Evolutionary conservation across 805 yeast species (phyloP).

Genomic region (Kodamaea fukazawae): DNA sequence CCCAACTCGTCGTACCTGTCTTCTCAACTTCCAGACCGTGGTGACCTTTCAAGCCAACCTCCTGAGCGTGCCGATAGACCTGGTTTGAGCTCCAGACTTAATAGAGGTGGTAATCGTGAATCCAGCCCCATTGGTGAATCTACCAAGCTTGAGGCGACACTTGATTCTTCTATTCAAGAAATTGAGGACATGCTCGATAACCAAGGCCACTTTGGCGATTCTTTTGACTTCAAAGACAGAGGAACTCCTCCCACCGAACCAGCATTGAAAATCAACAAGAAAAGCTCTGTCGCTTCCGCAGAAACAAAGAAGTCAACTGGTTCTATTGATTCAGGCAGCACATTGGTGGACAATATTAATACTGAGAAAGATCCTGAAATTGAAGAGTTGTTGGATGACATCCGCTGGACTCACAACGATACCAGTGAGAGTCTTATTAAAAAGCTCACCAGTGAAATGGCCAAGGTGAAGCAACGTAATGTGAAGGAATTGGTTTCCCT

Average conservation of each 20-base stretch:
- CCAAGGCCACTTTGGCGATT: slow-evolving; percentile 7
- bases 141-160: slow-evolving; percentile 20
- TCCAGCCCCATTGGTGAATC: slow-evolving; percentile 14
- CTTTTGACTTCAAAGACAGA: slow-evolving; percentile 5
- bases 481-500: slow-evolving; percentile 45
- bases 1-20: no score
- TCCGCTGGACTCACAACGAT: slow-evolving; percentile 72
- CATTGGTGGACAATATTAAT: slow-evolving; percentile 1
- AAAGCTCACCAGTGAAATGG: slow-evolving; percentile 58
- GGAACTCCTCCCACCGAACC: slow-evolving; percentile 9
- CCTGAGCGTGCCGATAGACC: no score
- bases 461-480: slow-evolving; percentile 59
- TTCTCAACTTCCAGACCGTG: no score
- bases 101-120: no score
- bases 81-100: no score
- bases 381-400: slow-evolving; percentile 71
- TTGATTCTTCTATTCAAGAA: slow-evolving; percentile 32
- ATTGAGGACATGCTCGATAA: slow-evolving; percentile 37
- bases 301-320: not conserved
- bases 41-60: no score
- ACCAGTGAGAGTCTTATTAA: slow-evolving; percentile 56
- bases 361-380: slow-evolving; percentile 41
- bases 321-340: no score
- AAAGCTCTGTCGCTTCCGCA: slow-evolving; percentile 1
- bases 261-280: slow-evolving; percentile 17